phyloP scores from a whole-genome alignment of 441 rosid genomes.

The Pelargonium fulgidum region DNA sequence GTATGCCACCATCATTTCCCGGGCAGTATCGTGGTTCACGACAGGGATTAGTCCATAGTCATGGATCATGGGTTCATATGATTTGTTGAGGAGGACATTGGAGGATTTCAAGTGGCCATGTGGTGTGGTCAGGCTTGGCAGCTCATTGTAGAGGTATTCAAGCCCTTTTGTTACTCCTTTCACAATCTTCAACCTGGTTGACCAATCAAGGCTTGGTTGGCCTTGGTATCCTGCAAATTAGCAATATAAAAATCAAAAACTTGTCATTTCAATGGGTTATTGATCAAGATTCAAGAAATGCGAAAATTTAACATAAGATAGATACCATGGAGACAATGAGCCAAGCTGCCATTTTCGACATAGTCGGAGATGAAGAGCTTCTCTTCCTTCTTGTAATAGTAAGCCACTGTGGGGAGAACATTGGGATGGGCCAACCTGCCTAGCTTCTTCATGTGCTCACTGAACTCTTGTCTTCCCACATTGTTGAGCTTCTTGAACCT shows the following conservation, averaged over 20 bases:
- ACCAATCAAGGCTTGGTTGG: constrained; percentile 64
- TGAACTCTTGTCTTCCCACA: constrained; percentile 67
- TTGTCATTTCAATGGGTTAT: not conserved
- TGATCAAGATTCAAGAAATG: not conserved
- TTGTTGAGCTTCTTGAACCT: constrained; percentile 78
- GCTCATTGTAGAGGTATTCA: constrained; percentile 56
- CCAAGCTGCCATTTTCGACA: constrained; percentile 62
- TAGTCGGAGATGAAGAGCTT: constrained; percentile 66
- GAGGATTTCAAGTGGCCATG: constrained; percentile 96
- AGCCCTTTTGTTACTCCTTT: constrained; percentile 73
- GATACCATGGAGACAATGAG: constrained; percentile 72
- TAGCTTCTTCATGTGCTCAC: constrained; percentile 69
- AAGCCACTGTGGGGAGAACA: constrained; percentile 55
- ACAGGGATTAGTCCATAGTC: not conserved
- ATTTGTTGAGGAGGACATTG: constrained; percentile 59
- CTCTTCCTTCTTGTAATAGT: constrained; percentile 83
- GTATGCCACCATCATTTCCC: not conserved
- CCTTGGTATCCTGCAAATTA: constrained; percentile 51
- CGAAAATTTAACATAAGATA: too few relatives aligned
- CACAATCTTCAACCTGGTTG: constrained; percentile 52
- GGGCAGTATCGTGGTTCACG: not conserved
- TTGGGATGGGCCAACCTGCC: constrained; percentile 75
- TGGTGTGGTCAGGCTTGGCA: constrained; percentile 52
- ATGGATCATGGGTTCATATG: constrained; percentile 40
- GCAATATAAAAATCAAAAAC: not conserved